phyloP scores from a whole-genome alignment of 148 eudicot species.

The Chenopodium formosanum region DNA sequence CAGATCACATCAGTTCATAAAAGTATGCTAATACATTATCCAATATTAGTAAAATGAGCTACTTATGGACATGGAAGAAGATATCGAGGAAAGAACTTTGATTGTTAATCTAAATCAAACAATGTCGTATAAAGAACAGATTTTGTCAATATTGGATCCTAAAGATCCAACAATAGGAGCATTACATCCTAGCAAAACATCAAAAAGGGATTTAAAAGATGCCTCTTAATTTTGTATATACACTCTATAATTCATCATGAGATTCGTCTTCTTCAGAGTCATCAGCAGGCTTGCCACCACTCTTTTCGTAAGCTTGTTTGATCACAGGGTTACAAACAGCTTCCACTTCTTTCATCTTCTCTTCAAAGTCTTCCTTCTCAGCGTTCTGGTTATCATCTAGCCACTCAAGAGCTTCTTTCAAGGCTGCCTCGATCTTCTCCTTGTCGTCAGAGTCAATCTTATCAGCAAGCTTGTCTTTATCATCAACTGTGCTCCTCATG shows the following conservation, averaged over 20 bases:
- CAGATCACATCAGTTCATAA: too few species aligned
- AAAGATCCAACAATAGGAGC: neutral
- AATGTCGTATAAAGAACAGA: neutral
- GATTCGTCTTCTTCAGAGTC: conserved; percentile 34
- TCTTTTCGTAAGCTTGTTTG: conserved; percentile 43
- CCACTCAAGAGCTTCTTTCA: conserved; percentile 55
- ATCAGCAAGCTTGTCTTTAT: conserved; percentile 41
- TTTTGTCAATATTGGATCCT: neutral
- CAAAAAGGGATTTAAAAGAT: neutral
- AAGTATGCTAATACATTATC: too few species aligned
- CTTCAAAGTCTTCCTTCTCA: conserved; percentile 49
- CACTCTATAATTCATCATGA: conserved; percentile 33
- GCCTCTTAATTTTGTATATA: neutral
- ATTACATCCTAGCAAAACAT: neutral
- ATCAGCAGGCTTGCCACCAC: conserved; percentile 27
- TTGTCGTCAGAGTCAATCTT: conserved; percentile 49
- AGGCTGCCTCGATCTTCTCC: conserved; percentile 39
- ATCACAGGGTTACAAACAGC: conserved; percentile 47
- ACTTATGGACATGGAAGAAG: neutral
- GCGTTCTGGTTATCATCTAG: conserved; percentile 46
- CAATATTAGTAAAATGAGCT: neutral
- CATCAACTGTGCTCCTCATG: conserved; percentile 51
- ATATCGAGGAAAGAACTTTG: neutral
- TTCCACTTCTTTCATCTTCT: conserved; percentile 64
- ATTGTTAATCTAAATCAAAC: neutral